Conservation (phyloP, 768 basidiomycete genomes). For the Collybiopsis confluens region DNA sequence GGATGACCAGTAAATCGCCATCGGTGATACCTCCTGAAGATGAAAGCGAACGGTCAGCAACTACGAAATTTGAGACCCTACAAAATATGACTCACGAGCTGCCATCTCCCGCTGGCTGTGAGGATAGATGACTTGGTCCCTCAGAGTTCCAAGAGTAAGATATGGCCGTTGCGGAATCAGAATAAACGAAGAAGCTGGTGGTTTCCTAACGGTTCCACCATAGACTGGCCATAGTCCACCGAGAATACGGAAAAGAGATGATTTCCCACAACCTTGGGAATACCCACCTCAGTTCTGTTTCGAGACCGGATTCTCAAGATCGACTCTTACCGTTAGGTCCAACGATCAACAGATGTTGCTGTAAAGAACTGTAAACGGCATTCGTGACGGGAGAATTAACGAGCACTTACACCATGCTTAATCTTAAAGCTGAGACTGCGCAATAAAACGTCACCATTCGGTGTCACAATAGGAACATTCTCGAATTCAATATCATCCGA, state of each 20-base stretch:
- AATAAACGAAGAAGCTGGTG: constrained; percentile 83
- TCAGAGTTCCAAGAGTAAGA: constrained; percentile 86
- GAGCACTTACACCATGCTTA: constrained; percentile 66
- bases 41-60: too few relatives aligned
- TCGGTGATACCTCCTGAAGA: constrained; percentile 67
- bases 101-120: constrained; percentile 80
- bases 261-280: constrained; percentile 78
- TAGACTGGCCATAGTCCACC: constrained; percentile 93
- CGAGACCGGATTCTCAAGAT: neutral
- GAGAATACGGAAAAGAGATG: constrained; percentile 90
- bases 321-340: constrained; percentile 76
- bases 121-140: constrained; percentile 97
- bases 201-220: constrained; percentile 82
- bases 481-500: constrained; percentile 91
- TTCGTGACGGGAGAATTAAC: neutral
- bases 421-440: constrained; percentile 83
- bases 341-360: constrained; percentile 91
- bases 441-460: constrained; percentile 91
- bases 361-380: constrained; percentile 2
- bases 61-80: too few relatives aligned
- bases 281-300: neutral
- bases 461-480: constrained; percentile 91
- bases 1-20: constrained; percentile 62
- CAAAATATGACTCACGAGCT: constrained; percentile 45
- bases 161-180: constrained; percentile 96